These are phyloP conservation scores for Astrocystis sublimbata DNA, from an alignment of 495 filamentous ascomycete genomes.

Conservation along the genomic window DNA sequence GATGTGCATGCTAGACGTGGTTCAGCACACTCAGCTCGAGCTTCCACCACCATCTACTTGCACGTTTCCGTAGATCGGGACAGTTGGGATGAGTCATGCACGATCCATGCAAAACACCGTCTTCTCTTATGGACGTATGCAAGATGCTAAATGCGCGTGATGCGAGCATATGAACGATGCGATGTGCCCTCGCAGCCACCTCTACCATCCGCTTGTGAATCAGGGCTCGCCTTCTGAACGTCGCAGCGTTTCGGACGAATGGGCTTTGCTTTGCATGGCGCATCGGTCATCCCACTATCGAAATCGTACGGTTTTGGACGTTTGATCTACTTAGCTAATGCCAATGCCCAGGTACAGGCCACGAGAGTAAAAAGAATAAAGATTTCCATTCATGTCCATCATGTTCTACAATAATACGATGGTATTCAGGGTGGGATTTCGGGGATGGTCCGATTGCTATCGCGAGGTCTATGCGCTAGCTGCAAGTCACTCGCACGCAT, in stretches of 20 bases:
- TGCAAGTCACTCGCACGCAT: background rate
- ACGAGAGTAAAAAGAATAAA: background rate
- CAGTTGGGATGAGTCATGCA: background rate
- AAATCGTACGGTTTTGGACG: background rate
- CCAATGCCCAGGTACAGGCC: background rate
- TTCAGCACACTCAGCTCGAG: background rate
- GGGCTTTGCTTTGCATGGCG: background rate
- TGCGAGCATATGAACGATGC: background rate
- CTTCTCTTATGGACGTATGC: background rate
- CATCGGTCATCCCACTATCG: background rate
- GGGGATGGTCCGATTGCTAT: background rate
- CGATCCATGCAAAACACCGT: background rate
- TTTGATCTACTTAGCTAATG: background rate
- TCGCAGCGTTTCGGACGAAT: conserved; percentile 6
- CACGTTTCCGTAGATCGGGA: background rate
- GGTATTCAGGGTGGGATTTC: too few species aligned
- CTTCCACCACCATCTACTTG: background rate
- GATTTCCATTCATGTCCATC: background rate
- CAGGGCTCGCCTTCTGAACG: background rate
- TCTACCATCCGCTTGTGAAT: background rate
- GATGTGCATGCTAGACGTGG: conserved; percentile 4
- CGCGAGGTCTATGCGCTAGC: background rate
- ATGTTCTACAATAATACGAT: background rate
- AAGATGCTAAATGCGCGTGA: background rate
- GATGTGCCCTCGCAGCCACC: background rate